Evolutionary conservation across 2,329 filamentous ascomycete genomes (phyloP).

Genomic region (Lithohypha guttulata): DNA sequence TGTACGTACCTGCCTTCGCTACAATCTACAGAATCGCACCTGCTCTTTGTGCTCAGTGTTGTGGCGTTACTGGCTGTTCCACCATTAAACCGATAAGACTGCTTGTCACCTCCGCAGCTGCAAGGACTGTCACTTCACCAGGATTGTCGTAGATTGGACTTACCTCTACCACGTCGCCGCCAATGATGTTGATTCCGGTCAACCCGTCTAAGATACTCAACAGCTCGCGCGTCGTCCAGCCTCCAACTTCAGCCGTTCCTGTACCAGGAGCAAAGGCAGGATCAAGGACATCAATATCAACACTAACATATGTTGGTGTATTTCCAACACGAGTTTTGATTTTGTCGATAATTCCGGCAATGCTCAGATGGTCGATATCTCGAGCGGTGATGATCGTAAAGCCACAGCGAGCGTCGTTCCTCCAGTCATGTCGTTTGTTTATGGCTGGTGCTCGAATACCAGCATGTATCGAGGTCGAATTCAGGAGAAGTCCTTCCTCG

Average conservation of each 20-base stretch:
- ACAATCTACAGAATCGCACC: too few species aligned
- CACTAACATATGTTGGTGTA: slow-evolving; percentile 43
- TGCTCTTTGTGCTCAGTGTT: too few species aligned
- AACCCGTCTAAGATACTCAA: slow-evolving; percentile 44
- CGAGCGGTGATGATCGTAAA: slow-evolving; percentile 45
- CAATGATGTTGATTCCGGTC: slow-evolving; percentile 40
- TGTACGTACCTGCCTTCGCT: too few species aligned
- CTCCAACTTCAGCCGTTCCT: slow-evolving; percentile 45
- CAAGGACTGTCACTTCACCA: slow-evolving; percentile 43
- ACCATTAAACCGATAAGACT: slow-evolving; percentile 30
- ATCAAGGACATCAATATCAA: slow-evolving; percentile 48
- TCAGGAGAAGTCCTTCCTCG: slow-evolving; percentile 46
- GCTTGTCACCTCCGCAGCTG: slow-evolving; percentile 44
- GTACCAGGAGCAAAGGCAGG: slow-evolving; percentile 45
- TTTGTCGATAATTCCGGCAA: slow-evolving; percentile 37
- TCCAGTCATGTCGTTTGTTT: slow-evolving; percentile 41
- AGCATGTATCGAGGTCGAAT: slow-evolving; percentile 43
- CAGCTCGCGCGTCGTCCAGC: slow-evolving; percentile 45
- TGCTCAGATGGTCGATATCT: slow-evolving; percentile 42
- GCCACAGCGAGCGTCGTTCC: slow-evolving; percentile 43
- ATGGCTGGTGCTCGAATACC: slow-evolving; percentile 44
- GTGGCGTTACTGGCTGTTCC: slow-evolving; percentile 19
- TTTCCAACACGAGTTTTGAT: slow-evolving; percentile 38
- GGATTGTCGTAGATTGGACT: slow-evolving; percentile 45
- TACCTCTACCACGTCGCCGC: slow-evolving; percentile 47